Base-by-base conservation (phyloP, 2,329 filamentous ascomycete genomes). In the Raffaelea deltoideospora region DNA sequence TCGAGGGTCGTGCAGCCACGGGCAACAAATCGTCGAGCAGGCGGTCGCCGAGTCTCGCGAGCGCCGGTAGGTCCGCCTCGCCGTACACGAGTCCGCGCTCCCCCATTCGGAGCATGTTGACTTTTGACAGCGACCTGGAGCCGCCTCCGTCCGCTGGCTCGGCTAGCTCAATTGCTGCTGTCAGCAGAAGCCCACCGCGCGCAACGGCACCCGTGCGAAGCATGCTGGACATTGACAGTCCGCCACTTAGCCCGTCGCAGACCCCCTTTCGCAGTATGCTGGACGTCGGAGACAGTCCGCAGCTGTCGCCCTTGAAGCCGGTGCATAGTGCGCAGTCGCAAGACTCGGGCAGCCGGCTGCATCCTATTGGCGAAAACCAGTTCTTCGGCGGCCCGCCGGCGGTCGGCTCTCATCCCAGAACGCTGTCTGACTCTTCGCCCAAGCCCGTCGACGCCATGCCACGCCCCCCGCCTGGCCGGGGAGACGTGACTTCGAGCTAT, bases 41-140 rank as follows among this genome's bases (percentile, higher is more conserved):
- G 5, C 41, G 38, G 3, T 39, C 47, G 28, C 44, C 52, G 37
- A 43, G 50, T 42, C 49, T 48, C 46, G 46, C 53, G 34, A 37
- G 29, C 53, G 54, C 46, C 31, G 56, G 41, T 31, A 60, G 67
- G 45, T 65, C 67, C 30, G 58, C 63, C 31, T 70, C 76, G 43
- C 66, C 72, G 41, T 66, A 67, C 56, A 54, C 59, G 21, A 67
- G 59, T 3, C 71, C 76, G 32, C 69, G 65, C 37, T 81, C 79
- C 19, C 76, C 79, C 10, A 69, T 80, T 37, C 68, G 78, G 46
- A 82, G 74, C 54, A 74, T 81, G 68, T 61, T 79, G 15, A 14
- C 11, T 27, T 10, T 27, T 10, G 7, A 7, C 8, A 14, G 26
- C 26, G 11, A 27, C n/a, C 10, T 11, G 7, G 22, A 24, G 37